Evolutionary conservation across 2,329 filamentous ascomycete genomes (phyloP).

Genomic region (Claviceps purpurea): DNA sequence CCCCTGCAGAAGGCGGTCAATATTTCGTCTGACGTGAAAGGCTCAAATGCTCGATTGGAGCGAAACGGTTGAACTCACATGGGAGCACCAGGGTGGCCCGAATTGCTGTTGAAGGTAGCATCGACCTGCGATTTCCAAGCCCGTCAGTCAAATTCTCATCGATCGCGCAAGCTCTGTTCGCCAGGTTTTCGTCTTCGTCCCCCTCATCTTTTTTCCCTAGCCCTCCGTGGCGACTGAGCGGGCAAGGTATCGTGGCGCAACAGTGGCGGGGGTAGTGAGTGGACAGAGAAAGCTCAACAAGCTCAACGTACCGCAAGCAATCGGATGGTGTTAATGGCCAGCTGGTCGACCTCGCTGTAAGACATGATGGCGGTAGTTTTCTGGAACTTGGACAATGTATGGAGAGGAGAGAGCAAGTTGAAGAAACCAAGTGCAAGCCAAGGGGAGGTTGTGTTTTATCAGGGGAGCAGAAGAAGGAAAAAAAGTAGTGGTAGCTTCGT

Average conservation of each 20-base stretch:
- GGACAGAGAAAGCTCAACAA: slow-evolving; percentile 26
- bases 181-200: neutral
- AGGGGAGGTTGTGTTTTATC: slow-evolving; percentile 14
- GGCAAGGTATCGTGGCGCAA: slow-evolving; percentile 13
- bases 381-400: slow-evolving; percentile 6
- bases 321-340: slow-evolving; percentile 97
- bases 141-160: neutral
- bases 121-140: slow-evolving; percentile 53
- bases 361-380: slow-evolving; percentile 52
- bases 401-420: slow-evolving; percentile 8
- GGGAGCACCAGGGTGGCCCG: slow-evolving; percentile 94
- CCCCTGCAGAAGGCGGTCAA: slow-evolving; percentile 36
- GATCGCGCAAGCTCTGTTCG: slow-evolving; percentile 1
- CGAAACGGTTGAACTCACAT: slow-evolving; percentile 46
- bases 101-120: slow-evolving; percentile 93
- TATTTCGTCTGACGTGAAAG: neutral
- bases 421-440: slow-evolving; percentile 10
- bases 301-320: slow-evolving; percentile 69
- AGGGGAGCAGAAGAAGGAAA: slow-evolving; percentile 14
- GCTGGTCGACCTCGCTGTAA: slow-evolving; percentile 75
- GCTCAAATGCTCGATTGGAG: neutral
- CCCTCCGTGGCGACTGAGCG: neutral
- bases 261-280: slow-evolving; percentile 11
- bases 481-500: neutral
- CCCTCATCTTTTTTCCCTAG: neutral